Conservation (phyloP, 371 early-diverging fungal species). For the Mortierella sp. region DNA sequence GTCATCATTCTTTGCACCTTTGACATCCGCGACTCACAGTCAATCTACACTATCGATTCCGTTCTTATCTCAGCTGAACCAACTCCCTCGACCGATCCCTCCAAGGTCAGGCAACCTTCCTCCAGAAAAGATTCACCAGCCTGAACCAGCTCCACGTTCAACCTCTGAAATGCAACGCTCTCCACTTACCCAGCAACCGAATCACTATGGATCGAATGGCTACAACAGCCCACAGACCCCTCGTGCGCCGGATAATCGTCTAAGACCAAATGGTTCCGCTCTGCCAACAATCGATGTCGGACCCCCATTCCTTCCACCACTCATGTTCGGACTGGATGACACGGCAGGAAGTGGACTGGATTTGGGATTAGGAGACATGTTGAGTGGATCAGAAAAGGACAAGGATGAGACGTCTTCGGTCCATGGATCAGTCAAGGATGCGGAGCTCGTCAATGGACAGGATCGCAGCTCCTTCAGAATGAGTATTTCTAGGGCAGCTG, state of each 20-base stretch:
- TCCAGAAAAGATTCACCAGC: background rate
- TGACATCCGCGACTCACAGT: background rate
- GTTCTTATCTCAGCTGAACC: constrained; percentile 1
- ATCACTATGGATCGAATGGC: constrained; percentile 9
- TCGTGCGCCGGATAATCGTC: constrained; percentile 19
- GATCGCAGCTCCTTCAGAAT: constrained; percentile 27
- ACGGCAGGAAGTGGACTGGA: constrained; percentile 33
- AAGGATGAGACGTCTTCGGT: constrained; percentile 6
- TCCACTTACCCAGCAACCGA: background rate
- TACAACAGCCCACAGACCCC: constrained; percentile 4
- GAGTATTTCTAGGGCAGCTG: constrained; percentile 25
- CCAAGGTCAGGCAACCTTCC: background rate
- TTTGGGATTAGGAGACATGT: constrained; percentile 27
- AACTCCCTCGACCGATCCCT: background rate
- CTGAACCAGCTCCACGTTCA: background rate
- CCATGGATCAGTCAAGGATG: constrained; percentile 15
- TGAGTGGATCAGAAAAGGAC: constrained; percentile 11
- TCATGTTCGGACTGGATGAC: constrained; percentile 38
- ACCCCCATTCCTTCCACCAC: constrained; percentile 47
- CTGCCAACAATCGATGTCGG: constrained; percentile 28
- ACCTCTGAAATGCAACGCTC: background rate
- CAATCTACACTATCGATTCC: background rate
- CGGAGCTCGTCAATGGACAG: constrained; percentile 19
- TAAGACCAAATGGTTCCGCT: constrained; percentile 3
- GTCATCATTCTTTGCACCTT: background rate